Evolutionary conservation across 176 grass and related monocot species (phyloP).

Genomic region (Tillandsia fasciculata): DNA sequence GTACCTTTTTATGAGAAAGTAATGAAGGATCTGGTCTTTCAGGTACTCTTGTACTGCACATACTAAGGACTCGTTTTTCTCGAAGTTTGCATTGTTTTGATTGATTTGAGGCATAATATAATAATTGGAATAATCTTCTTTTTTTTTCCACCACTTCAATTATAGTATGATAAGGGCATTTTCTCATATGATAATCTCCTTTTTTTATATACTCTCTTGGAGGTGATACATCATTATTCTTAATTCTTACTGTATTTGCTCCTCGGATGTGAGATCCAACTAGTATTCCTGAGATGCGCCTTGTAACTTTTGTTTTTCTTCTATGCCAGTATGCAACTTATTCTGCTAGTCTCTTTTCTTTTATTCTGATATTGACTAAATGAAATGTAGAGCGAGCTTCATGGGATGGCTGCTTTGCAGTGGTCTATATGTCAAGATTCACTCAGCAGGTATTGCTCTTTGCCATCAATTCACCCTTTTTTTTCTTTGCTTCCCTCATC

Average conservation of each 20-base stretch:
- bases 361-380: conserved; percentile 15
- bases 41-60: conserved; percentile 40
- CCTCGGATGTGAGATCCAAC: too few species aligned
- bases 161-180: too few species aligned
- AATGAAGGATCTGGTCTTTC: conserved; percentile 68
- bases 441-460: conserved; percentile 51
- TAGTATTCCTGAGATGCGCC: not conserved
- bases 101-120: not conserved
- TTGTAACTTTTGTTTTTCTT: conserved; percentile 2
- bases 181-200: too few species aligned
- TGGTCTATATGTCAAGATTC: conserved; percentile 91
- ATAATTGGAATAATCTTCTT: not conserved
- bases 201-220: not conserved
- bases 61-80: not conserved
- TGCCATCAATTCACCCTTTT: not conserved
- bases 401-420: conserved; percentile 83
- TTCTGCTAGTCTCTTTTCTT: conserved; percentile 1
- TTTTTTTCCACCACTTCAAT: not conserved
- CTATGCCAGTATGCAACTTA: not conserved
- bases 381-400: conserved; percentile 66
- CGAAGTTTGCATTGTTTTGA: conserved; percentile 8
- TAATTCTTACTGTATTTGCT: too few species aligned
- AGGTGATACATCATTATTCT: too few species aligned
- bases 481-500: not conserved
- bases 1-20: conserved; percentile 88